Evolutionary conservation across 805 yeast genomes (phyloP).

Genomic region (Candida jianshihensis): DNA sequence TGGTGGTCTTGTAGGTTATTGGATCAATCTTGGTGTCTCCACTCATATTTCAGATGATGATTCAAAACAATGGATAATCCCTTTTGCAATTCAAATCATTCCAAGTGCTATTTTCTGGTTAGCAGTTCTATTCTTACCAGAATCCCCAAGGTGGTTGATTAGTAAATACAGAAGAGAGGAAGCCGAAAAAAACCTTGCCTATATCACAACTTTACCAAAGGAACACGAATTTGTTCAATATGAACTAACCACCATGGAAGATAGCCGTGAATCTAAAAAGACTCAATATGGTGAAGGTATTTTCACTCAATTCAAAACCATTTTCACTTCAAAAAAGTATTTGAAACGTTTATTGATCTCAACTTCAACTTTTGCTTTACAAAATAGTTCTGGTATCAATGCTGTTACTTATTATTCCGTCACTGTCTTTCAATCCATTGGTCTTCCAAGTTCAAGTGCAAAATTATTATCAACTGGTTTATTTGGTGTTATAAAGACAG

Average conservation of each 20-base stretch:
- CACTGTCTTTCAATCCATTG: constrained; percentile 40
- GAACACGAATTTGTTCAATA: constrained; percentile 34
- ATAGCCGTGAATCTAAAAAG: constrained; percentile 21
- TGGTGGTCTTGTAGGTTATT: constrained; percentile 41
- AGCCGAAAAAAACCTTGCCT: constrained; percentile 30
- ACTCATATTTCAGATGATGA: constrained; percentile 23
- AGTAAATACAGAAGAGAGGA: constrained; percentile 28
- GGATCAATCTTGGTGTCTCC: constrained; percentile 42
- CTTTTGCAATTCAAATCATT: constrained; percentile 39
- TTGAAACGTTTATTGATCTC: constrained; percentile 31
- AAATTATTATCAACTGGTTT: constrained; percentile 44
- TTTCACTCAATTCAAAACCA: constrained; percentile 31
- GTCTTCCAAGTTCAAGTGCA: constrained; percentile 37
- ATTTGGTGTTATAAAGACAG: constrained; percentile 44
- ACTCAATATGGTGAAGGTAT: constrained; percentile 29
- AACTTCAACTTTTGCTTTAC: constrained; percentile 34
- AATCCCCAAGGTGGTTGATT: constrained; percentile 40
- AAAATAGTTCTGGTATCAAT: constrained; percentile 42
- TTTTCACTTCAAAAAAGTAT: constrained; percentile 25
- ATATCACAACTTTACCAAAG: constrained; percentile 31
- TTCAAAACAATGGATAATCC: constrained; percentile 38
- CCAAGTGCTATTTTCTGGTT: constrained; percentile 36
- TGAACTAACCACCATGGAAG: constrained; percentile 29
- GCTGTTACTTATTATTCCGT: constrained; percentile 49
- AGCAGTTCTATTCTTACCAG: constrained; percentile 34